Percentiles rank a stretch among this genome's conserved stretches.
These are phyloP conservation scores for Pseudozyma tsukubaensis DNA, from an alignment of 1,284 basidiomycete species.

Conservation along the genomic window DNA sequence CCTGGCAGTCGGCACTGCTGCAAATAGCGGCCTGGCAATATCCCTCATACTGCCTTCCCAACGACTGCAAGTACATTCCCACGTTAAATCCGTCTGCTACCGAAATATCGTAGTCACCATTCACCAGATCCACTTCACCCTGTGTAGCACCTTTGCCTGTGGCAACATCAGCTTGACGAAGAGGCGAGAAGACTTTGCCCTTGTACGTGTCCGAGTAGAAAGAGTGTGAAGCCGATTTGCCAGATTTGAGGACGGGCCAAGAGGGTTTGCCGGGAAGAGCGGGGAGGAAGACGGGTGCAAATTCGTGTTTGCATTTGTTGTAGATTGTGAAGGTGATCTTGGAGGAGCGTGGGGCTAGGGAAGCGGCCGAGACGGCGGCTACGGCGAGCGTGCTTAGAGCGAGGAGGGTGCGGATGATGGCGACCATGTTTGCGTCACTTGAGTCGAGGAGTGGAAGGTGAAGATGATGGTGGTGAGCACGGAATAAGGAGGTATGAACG, in stretches of 20 bases:
- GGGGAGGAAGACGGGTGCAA: slow-evolving; percentile 46
- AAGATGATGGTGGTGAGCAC: background rate
- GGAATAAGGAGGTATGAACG: background rate
- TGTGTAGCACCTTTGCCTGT: slow-evolving; percentile 41
- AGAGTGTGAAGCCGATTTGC: slow-evolving; percentile 25
- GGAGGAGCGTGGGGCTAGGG: slow-evolving; percentile 34
- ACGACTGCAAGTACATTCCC: slow-evolving; percentile 24
- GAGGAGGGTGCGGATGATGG: slow-evolving; percentile 27
- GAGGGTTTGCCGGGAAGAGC: slow-evolving; percentile 32
- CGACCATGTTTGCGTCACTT: slow-evolving; percentile 24
- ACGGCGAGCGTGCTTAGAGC: slow-evolving; percentile 18
- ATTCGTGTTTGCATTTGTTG: slow-evolving; percentile 49
- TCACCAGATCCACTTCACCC: slow-evolving; percentile 36
- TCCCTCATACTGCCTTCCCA: slow-evolving; percentile 26
- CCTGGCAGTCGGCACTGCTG: slow-evolving; percentile 24
- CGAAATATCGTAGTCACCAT: slow-evolving; percentile 45
- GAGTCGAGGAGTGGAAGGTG: background rate
- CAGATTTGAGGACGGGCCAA: slow-evolving; percentile 30
- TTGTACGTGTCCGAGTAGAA: slow-evolving; percentile 47
- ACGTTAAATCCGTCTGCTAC: slow-evolving; percentile 49
- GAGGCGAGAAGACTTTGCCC: slow-evolving; percentile 47
- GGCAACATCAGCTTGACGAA: slow-evolving; percentile 25
- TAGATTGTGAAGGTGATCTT: slow-evolving; percentile 43
- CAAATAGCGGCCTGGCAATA: slow-evolving; percentile 44
- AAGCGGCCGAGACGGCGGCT: slow-evolving; percentile 17